phyloP scores from a whole-genome alignment of 2,329 filamentous ascomycete genomes.

The Zymoseptoria ardabiliae region DNA sequence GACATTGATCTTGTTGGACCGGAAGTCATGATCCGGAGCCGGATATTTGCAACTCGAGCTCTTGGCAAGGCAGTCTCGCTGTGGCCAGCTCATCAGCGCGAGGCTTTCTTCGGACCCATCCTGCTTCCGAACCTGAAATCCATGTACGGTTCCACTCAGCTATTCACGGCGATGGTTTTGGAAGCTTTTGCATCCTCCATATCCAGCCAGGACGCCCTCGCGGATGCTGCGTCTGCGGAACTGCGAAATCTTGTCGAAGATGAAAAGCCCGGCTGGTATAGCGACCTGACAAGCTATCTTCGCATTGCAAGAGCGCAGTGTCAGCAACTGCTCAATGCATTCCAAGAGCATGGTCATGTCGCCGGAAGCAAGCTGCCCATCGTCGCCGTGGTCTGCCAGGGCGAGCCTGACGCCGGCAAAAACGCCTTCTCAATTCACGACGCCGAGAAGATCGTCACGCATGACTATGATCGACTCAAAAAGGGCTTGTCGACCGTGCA shows the following conservation, averaged over 20 bases:
- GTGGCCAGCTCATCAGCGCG: constrained; percentile 55
- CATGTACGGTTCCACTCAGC: constrained; percentile 74
- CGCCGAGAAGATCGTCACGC: constrained; percentile 76
- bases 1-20: constrained; percentile 90
- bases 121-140: constrained; percentile 63
- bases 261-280: constrained; percentile 74
- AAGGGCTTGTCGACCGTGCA: constrained; percentile 84
- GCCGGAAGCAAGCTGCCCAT: constrained; percentile 66
- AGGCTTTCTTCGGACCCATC: constrained; percentile 57
- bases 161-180: constrained; percentile 73
- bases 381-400: constrained; percentile 86
- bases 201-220: constrained; percentile 40
- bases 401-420: constrained; percentile 82
- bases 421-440: constrained; percentile 83
- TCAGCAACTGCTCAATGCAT: constrained; percentile 80
- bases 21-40: constrained; percentile 80
- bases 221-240: constrained; percentile 54
- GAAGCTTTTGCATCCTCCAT: constrained; percentile 72
- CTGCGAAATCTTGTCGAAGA: constrained; percentile 72
- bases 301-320: constrained; percentile 88
- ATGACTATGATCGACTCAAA: constrained; percentile 82
- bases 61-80: constrained; percentile 76
- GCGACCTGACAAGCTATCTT: constrained; percentile 82
- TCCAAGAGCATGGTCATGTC: constrained; percentile 83
- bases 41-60: constrained; percentile 77